Percentiles rank a stretch among this genome's conserved stretches.
Evolutionary conservation across 2,329 filamentous ascomycete species (phyloP).

Genomic region (Aspergillus oerlinghausenensis): DNA sequence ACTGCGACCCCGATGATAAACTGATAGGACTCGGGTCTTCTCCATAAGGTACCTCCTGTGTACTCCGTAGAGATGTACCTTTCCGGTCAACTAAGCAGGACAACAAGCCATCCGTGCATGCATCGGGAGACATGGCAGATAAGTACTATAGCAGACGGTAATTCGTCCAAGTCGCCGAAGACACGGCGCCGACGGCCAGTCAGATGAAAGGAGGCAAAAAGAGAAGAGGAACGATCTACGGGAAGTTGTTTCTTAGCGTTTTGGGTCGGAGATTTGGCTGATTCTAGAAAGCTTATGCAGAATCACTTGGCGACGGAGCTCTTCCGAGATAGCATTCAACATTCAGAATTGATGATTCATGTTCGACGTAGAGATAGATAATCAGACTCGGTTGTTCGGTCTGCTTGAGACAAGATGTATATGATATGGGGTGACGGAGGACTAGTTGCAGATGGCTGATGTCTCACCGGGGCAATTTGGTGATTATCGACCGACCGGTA

Average conservation of each 20-base stretch:
- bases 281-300: neutral
- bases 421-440: no score
- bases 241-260: neutral
- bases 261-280: neutral
- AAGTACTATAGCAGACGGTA: neutral
- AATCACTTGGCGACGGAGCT: neutral
- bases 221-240: neutral
- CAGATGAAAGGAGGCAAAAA: neutral
- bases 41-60: no score
- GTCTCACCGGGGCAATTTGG: no score
- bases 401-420: neutral
- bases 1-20: no score
- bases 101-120: slow-evolving; percentile 7
- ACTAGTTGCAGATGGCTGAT: no score
- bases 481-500: neutral
- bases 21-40: no score
- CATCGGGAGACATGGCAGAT: neutral
- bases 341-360: neutral
- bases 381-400: neutral
- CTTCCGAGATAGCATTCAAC: neutral
- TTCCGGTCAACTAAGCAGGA: neutral
- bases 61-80: no score
- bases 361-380: neutral
- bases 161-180: slow-evolving; percentile 8
- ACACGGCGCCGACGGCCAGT: slow-evolving; percentile 8